Percentiles rank a stretch among this genome's conserved stretches.
Evolutionary conservation across 2,329 filamentous ascomycete genomes (phyloP).

Genomic region (Cyphellophora attinorum): DNA sequence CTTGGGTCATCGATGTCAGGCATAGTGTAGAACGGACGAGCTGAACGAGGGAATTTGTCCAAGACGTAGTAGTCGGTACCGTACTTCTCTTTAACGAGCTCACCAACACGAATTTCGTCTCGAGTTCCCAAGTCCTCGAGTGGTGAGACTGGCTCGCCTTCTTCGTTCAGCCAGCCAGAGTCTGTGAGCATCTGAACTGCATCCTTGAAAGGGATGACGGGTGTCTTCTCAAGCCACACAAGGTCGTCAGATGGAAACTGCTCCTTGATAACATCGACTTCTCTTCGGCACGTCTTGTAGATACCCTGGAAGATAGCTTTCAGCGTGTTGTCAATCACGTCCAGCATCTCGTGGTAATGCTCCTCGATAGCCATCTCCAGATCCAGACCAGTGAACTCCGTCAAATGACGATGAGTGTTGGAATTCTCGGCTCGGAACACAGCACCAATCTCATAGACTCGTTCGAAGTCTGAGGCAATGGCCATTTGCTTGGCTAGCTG

Average conservation of each 20-base stretch:
- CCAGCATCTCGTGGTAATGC: constrained; percentile 80
- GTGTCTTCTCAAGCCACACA: constrained; percentile 77
- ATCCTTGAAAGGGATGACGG: constrained; percentile 69
- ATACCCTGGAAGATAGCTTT: constrained; percentile 69
- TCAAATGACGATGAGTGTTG: constrained; percentile 89
- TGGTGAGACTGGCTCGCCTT: constrained; percentile 60
- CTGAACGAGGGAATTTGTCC: constrained; percentile 80
- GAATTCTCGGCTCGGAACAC: constrained; percentile 94
- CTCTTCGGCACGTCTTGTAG: constrained; percentile 58
- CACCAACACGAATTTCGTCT: constrained; percentile 77
- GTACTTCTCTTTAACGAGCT: constrained; percentile 77
- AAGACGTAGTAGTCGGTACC: constrained; percentile 87
- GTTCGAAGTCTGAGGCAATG: constrained; percentile 78
- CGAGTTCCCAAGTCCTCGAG: constrained; percentile 76
- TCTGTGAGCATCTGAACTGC: constrained; percentile 72
- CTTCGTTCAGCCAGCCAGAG: constrained; percentile 66
- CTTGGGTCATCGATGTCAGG: constrained; percentile 62
- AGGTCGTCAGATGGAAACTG: constrained; percentile 82
- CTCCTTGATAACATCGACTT: constrained; percentile 69
- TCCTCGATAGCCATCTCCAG: constrained; percentile 85
- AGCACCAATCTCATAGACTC: constrained; percentile 80
- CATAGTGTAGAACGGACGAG: constrained; percentile 87
- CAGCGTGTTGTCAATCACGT: constrained; percentile 67
- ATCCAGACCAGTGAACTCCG: constrained; percentile 88
- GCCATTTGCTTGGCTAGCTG: constrained; percentile 90